phyloP scores from a whole-genome alignment of 257 asterid genomes.

The Rhazya stricta region DNA sequence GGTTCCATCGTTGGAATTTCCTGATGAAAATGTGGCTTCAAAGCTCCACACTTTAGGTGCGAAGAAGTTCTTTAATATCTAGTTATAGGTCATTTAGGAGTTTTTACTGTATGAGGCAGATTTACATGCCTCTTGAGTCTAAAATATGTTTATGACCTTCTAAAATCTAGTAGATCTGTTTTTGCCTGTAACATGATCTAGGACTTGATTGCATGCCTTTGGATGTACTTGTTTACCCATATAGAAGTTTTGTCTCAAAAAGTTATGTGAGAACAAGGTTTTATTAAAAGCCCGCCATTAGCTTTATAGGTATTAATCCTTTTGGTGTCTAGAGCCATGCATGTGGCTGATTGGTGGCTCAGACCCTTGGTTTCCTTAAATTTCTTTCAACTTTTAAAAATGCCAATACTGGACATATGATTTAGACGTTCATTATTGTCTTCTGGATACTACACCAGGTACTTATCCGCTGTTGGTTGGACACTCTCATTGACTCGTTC shows the following conservation, averaged over 20 bases:
- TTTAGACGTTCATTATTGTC: neutral
- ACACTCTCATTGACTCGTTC: neutral
- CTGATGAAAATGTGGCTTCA: constrained; percentile 19
- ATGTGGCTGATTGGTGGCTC: no score
- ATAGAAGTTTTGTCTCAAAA: neutral
- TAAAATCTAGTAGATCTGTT: neutral
- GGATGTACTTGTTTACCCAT: neutral
- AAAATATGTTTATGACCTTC: neutral
- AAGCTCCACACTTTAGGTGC: constrained; percentile 28
- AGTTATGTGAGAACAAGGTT: no score
- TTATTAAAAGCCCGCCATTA: neutral
- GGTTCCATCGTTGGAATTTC: constrained; percentile 33
- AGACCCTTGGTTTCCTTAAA: neutral
- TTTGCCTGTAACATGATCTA: neutral
- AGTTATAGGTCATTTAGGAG: neutral
- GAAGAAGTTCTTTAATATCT: constrained; percentile 1
- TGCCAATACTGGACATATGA: neutral
- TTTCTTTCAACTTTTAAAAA: neutral
- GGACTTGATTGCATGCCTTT: neutral
- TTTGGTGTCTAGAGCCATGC: neutral
- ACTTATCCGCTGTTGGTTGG: no score
- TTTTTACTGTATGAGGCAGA: neutral
- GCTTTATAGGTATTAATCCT: neutral
- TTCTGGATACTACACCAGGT: neutral
- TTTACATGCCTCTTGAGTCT: neutral